Evolutionary conservation across 306 rosid genomes (phyloP).

Genomic region (Glycine tomentella): DNA sequence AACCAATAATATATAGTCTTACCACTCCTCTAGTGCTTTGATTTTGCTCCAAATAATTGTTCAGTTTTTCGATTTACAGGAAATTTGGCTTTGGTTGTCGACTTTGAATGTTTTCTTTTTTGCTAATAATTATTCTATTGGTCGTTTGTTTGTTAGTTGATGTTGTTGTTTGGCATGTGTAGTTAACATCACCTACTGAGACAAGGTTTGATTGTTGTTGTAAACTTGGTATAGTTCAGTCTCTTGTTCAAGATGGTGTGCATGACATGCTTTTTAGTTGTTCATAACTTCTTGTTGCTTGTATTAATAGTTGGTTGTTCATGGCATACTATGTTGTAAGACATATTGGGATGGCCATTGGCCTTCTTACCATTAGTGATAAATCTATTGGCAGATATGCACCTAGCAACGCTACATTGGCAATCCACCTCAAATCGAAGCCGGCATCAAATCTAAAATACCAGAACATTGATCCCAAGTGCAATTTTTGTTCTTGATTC

Average conservation of each 20-base stretch:
- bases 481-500: slow-evolving; percentile 7
- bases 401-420: slow-evolving; percentile 39
- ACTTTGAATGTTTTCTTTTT: neutral
- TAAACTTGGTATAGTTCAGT: neutral
- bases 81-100: slow-evolving; percentile 4
- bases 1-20: no score
- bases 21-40: neutral
- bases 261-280: neutral
- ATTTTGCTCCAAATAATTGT: neutral
- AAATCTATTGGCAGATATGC: slow-evolving; percentile 47
- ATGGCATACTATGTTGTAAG: neutral
- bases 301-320: slow-evolving; percentile 8
- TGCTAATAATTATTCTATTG: neutral
- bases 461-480: slow-evolving; percentile 61
- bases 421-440: slow-evolving; percentile 44
- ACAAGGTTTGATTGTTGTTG: neutral
- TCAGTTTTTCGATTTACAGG: neutral
- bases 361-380: no score
- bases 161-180: neutral
- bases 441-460: slow-evolving; percentile 49
- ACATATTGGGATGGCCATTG: no score
- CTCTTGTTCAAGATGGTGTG: neutral
- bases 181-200: neutral
- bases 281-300: neutral
- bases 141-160: neutral